Conservation (phyloP, 1,139 yeast genomes). For the Williopsis jadinii region DNA sequence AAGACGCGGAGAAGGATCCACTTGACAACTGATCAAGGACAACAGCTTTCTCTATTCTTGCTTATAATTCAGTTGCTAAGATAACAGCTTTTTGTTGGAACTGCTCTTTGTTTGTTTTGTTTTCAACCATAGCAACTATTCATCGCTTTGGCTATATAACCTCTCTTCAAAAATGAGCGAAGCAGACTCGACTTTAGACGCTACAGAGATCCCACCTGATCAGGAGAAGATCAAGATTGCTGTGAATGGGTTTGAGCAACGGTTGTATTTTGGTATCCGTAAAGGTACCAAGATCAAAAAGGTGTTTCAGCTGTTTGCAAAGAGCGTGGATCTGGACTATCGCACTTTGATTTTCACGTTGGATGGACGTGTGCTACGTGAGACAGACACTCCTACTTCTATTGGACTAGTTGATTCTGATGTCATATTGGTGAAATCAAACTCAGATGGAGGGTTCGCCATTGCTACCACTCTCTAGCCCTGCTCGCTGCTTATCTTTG, state of each 20-base stretch:
- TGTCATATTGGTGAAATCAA: slow-evolving; percentile 6
- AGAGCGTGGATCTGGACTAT: slow-evolving; percentile 4
- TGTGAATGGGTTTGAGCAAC: slow-evolving; percentile 10
- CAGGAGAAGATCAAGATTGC: slow-evolving; percentile 13
- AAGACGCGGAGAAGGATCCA: too few relatives aligned
- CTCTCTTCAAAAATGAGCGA: not conserved
- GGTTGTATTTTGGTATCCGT: slow-evolving; percentile 13
- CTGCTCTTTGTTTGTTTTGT: too few relatives aligned
- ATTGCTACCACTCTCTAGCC: too few relatives aligned
- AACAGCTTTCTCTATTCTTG: too few relatives aligned
- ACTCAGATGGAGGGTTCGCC: slow-evolving; percentile 10
- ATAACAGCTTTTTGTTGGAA: too few relatives aligned
- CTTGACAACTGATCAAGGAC: too few relatives aligned
- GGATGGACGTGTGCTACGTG: slow-evolving; percentile 6
- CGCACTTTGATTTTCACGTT: slow-evolving; percentile 3
- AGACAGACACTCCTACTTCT: slow-evolving; percentile 6
- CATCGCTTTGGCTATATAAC: not conserved
- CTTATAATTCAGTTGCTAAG: too few relatives aligned
- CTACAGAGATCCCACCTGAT: not conserved
- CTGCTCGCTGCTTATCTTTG: too few relatives aligned
- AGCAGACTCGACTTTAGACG: too few relatives aligned
- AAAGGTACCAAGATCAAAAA: slow-evolving; percentile 10
- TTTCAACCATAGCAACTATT: too few relatives aligned
- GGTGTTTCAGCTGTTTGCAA: slow-evolving; percentile 12
- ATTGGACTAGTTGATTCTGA: slow-evolving; percentile 10